Conservation (phyloP, 345 rosid genomes). For the Barbarea vulgaris region DNA sequence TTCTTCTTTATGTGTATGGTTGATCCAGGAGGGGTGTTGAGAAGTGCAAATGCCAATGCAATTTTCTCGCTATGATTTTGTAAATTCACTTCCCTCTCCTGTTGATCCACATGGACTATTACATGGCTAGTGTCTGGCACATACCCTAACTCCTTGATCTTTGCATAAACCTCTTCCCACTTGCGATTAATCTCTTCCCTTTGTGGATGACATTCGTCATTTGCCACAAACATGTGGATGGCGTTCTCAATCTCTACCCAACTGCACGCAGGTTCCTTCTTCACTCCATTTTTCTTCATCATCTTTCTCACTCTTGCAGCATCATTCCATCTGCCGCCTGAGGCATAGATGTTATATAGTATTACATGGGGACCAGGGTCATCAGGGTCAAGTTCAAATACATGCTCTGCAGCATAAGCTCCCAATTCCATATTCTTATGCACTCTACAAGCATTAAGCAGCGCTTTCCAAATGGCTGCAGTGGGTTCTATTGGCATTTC, state of each 20-base stretch:
- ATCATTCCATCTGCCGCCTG: conserved; percentile 61
- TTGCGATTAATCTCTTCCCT: conserved; percentile 51
- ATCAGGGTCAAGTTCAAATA: conserved; percentile 57
- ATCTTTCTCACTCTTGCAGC: conserved; percentile 60
- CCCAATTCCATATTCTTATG: conserved; percentile 65
- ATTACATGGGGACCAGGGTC: conserved; percentile 61
- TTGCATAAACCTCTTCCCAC: conserved; percentile 54
- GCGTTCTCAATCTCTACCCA: conserved; percentile 68
- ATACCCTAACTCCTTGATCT: conserved; percentile 66
- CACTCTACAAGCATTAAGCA: conserved; percentile 74
- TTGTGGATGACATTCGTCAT: conserved; percentile 61
- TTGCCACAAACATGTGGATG: conserved; percentile 61
- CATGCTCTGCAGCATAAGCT: conserved; percentile 56
- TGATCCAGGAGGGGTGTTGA: conserved; percentile 59
- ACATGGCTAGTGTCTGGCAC: conserved; percentile 64
- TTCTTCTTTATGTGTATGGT: conserved; percentile 67
- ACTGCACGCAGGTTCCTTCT: conserved; percentile 68
- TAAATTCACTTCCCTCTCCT: conserved; percentile 60
- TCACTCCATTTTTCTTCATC: conserved; percentile 59
- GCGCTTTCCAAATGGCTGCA: conserved; percentile 60
- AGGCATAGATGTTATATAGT: conserved; percentile 65
- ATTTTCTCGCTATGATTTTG: conserved; percentile 76
- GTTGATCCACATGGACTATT: conserved; percentile 55
- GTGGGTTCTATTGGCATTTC: conserved; percentile 62
- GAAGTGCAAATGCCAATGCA: conserved; percentile 73